Conservation (phyloP, 768 basidiomycete species). For the Naematelia aurantialba region DNA sequence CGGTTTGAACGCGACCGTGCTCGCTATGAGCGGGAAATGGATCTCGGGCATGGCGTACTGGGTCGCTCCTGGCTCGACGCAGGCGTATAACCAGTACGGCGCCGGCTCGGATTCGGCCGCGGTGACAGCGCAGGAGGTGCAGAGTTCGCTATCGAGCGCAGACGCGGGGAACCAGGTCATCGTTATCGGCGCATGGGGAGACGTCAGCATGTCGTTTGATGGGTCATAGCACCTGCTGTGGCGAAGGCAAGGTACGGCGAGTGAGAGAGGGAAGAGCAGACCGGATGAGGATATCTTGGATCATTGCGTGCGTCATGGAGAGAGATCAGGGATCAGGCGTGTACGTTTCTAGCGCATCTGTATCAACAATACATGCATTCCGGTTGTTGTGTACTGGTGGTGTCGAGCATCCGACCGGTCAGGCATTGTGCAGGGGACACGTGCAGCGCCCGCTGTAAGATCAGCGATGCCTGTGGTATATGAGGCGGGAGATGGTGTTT, state of each 20-base stretch:
- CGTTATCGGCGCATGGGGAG: conserved; percentile 29
- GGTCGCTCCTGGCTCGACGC: conserved; percentile 4
- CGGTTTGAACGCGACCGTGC: conserved; percentile 20
- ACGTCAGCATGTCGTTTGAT: conserved; percentile 34
- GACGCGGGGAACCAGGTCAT: conserved; percentile 23
- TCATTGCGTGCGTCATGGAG: neutral
- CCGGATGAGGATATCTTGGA: conserved; percentile 20
- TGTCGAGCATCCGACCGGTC: no score
- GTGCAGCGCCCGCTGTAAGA: no score
- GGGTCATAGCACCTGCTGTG: conserved; percentile 8
- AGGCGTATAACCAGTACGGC: neutral
- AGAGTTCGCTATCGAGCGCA: conserved; percentile 5
- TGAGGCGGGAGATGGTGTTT: no score
- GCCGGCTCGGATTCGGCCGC: conserved; percentile 3
- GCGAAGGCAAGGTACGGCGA: neutral
- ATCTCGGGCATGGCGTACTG: conserved; percentile 24
- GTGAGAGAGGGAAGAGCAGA: no score
- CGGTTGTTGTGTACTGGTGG: neutral
- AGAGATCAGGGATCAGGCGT: neutral
- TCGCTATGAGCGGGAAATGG: conserved; percentile 12
- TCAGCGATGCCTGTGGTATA: no score
- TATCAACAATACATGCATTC: neutral
- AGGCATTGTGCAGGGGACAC: no score
- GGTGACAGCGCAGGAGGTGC: conserved; percentile 10
- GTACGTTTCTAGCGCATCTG: neutral